These are phyloP conservation scores for Lentinula sp. DNA, from an alignment of 768 basidiomycete species.

Conservation along the genomic window DNA sequence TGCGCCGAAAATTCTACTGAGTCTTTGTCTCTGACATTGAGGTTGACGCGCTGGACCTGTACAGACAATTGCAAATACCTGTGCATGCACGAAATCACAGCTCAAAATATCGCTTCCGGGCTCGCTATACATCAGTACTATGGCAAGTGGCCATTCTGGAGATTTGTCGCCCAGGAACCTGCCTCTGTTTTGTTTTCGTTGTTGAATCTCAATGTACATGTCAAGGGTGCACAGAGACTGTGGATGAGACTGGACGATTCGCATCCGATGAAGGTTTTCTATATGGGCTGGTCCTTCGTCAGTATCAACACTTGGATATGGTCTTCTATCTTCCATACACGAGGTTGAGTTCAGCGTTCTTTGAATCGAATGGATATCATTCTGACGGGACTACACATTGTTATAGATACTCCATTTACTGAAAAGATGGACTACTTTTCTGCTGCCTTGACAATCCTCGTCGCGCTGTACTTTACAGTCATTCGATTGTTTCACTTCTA, in stretches of 20 bases:
- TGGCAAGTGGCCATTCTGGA: conserved; percentile 97
- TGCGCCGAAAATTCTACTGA: conserved; percentile 34
- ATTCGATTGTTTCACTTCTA: conserved; percentile 78
- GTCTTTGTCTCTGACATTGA: conserved; percentile 47
- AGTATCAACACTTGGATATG: conserved; percentile 92
- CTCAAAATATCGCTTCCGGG: conserved; percentile 38
- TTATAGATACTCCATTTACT: conserved; percentile 62
- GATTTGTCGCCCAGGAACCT: conserved; percentile 88
- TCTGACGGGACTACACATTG: background rate
- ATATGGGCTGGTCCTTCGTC: conserved; percentile 56
- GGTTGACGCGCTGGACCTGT: conserved; percentile 83
- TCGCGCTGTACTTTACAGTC: conserved; percentile 71
- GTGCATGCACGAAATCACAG: conserved; percentile 81
- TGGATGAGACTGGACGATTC: conserved; percentile 36
- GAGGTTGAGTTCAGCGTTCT: conserved; percentile 45
- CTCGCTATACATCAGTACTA: conserved; percentile 68
- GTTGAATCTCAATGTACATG: conserved; percentile 77
- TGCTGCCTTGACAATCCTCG: conserved; percentile 80
- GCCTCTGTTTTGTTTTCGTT: conserved; percentile 87
- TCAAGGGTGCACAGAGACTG: conserved; percentile 48
- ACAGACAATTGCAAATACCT: conserved; percentile 81
- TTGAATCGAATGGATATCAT: background rate
- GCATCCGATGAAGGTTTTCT: conserved; percentile 70
- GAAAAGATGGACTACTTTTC: conserved; percentile 96
- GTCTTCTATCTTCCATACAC: conserved; percentile 87